Percentiles rank a stretch among this genome's conserved stretches.
Evolutionary conservation across 805 yeast genomes (phyloP).

Genomic region (Metschnikowia corniflorae): DNA sequence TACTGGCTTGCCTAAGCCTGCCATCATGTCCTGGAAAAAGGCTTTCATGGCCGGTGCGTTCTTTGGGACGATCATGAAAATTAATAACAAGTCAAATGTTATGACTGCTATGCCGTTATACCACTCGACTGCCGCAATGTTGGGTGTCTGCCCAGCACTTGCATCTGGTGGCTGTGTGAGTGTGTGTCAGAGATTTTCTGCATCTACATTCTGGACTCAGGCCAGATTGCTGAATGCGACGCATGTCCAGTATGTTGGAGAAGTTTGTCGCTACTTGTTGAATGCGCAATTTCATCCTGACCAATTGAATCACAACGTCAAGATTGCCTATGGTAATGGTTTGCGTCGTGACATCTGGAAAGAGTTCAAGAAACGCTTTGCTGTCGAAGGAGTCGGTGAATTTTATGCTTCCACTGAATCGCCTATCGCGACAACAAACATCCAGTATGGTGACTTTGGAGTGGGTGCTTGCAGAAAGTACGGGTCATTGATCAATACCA

Average conservation of each 20-base stretch:
- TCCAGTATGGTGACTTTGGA: constrained; percentile 75
- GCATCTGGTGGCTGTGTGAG: constrained; percentile 71
- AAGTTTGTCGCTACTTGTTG: constrained; percentile 81
- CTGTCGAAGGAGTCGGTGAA: constrained; percentile 75
- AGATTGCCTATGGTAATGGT: constrained; percentile 87
- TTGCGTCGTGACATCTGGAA: constrained; percentile 85
- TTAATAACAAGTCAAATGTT: constrained; percentile 52
- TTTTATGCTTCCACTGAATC: constrained; percentile 93
- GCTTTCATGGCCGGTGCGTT: constrained; percentile 64
- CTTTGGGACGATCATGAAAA: constrained; percentile 66
- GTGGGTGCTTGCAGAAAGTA: constrained; percentile 86
- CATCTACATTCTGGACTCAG: constrained; percentile 87
- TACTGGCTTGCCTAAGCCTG: constrained; percentile 92
- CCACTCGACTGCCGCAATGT: constrained; percentile 88
- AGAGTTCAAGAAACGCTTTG: constrained; percentile 72
- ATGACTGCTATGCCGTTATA: constrained; percentile 94
- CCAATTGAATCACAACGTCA: constrained; percentile 58
- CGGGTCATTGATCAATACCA: constrained; percentile 54
- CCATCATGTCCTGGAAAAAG: constrained; percentile 89
- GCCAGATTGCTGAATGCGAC: constrained; percentile 68
- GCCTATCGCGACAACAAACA: constrained; percentile 80
- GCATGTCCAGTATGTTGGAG: constrained; percentile 91
- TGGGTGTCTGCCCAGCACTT: constrained; percentile 72
- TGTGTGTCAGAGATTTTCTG: constrained; percentile 76
- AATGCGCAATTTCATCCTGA: constrained; percentile 63